Percentiles rank a stretch among this genome's conserved stretches.
Evolutionary conservation across 805 yeast genomes (phyloP).

Genomic region (Metschnikowia matae): DNA sequence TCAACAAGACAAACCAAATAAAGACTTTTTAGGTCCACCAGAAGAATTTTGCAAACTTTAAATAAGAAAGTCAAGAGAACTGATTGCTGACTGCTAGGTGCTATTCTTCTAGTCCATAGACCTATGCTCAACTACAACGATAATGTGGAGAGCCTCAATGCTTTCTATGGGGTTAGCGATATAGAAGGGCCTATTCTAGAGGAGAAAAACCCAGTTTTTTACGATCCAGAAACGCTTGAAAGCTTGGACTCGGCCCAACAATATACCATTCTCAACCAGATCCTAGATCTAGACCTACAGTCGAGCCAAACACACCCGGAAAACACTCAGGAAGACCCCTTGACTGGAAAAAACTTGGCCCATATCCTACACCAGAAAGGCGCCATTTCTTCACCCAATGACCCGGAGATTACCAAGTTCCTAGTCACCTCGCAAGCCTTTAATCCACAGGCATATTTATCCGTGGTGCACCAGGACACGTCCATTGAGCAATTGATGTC

Average conservation of each 20-base stretch:
- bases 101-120: not conserved
- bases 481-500: slow-evolving; percentile 31
- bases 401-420: slow-evolving; percentile 29
- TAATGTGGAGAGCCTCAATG: slow-evolving; percentile 23
- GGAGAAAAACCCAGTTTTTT: slow-evolving; percentile 17
- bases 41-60: too few species aligned
- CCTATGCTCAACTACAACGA: slow-evolving; percentile 32
- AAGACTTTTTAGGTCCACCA: too few species aligned
- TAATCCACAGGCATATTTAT: slow-evolving; percentile 33
- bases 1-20: too few species aligned
- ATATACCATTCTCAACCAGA: slow-evolving; percentile 25
- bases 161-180: slow-evolving; percentile 28
- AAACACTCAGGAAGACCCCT: slow-evolving; percentile 32
- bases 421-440: slow-evolving; percentile 35
- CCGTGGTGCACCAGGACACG: slow-evolving; percentile 35
- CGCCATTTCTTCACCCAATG: slow-evolving; percentile 25
- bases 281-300: slow-evolving; percentile 19
- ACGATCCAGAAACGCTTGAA: slow-evolving; percentile 19
- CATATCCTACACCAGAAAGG: slow-evolving; percentile 22
- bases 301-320: slow-evolving; percentile 13
- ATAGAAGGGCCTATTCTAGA: slow-evolving; percentile 20
- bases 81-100: too few species aligned
- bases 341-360: slow-evolving; percentile 28
- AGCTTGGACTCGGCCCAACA: slow-evolving; percentile 26
- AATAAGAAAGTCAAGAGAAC: too few species aligned